Evolutionary conservation across 352 stramenopile genomes (phyloP), one percentile per base, ranked within the genome.

Genomic region (Globisporangium cylindrosporum): DNA sequence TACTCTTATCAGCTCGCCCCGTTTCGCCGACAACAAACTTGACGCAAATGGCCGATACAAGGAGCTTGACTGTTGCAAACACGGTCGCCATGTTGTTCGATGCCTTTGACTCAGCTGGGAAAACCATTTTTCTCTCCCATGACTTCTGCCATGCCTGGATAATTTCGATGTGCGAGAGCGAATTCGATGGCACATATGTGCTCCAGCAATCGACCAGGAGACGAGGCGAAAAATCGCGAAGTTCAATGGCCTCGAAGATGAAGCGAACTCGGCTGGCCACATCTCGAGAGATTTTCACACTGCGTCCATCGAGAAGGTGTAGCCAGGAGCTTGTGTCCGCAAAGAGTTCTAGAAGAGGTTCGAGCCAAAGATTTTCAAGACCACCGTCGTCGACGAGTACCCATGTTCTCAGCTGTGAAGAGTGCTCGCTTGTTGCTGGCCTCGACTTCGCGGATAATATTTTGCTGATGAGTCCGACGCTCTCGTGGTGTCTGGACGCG

Each of bases 1-100:
- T n/a, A n/a, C 9, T 2, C 34, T 29, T 38, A 1, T 4, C 27
- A 4, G 15, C 48, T 20, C 32, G 41, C 12, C n/a, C 14, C 2
- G 64, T 24, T 62, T 84, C 74, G 7, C 77, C 67, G 0, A 34
- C 20, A 15, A 71, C 62, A 62, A 86, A 84, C 3, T 51, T 43
- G 0, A 82, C 24, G 18, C 74, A 84, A 9, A 86, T 27, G 3
- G 34, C 73, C 2, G 46, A 71, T 1, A 86, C 27, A 9, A 86
- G 68, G 24, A 72, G 12, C 4, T 84, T 73, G 0, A 74, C 36
- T 0, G 58, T 68, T 34, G 59, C 56, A 18, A 86, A 82, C n/a
- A 86, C 51, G 2, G 73, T 53, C 1, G 27, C 6, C 49, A 82
- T 4, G 41, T 67, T 73, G 8, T 20, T 32, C 9, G 62, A 36